Evolutionary conservation across 768 basidiomycete genomes (phyloP), one percentile per base, ranked within the genome.

Genomic region (Russula dissimulans): DNA sequence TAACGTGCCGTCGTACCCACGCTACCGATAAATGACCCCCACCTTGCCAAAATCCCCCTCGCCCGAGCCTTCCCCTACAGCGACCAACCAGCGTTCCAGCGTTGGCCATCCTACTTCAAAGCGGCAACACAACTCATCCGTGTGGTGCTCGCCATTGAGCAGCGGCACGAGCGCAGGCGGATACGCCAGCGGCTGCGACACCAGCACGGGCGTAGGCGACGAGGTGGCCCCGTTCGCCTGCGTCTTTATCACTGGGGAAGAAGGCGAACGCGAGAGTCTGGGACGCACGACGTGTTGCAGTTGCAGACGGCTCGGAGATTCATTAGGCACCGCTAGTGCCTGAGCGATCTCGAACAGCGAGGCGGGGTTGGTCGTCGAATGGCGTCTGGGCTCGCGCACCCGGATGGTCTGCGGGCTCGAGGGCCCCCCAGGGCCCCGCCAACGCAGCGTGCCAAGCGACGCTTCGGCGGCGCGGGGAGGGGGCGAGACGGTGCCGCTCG

Each of bases 101-200:
- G 34, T 36, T 10, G 34, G 34, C 34, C 34, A 36, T 2, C 88
- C 86, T 36, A 86, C 84, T 64, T 90, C 85, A 67, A 95, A 95
- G 62, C 71, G 79, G 29, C 89, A 84, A 48, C 88, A 86, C 46
- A 98, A 73, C 73, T 97, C 95, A 69, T 98, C 95, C 2, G 91
- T 87, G 71, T 94, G 88, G 70, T 93, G 94, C 57, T 86, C 88
- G 9, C 95, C 97, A 67, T 98, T 87, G 12, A 98, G 76, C 60
- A 91, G 70, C 3, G 76, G 63, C 31, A 78, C 66, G 29, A 94
- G 66, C 12, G 82, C 81, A 5, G 76, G 74, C 8, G 89, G 89
- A 65, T 79, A 81, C n/a, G 72, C 66, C 17, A 64, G 32, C 4
- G 69, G 71, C 3, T 68, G 46, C 10, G 69, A 60, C 29, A 60